Conservation (phyloP, 306 rosid species). For the Trichosanthes truncata region DNA sequence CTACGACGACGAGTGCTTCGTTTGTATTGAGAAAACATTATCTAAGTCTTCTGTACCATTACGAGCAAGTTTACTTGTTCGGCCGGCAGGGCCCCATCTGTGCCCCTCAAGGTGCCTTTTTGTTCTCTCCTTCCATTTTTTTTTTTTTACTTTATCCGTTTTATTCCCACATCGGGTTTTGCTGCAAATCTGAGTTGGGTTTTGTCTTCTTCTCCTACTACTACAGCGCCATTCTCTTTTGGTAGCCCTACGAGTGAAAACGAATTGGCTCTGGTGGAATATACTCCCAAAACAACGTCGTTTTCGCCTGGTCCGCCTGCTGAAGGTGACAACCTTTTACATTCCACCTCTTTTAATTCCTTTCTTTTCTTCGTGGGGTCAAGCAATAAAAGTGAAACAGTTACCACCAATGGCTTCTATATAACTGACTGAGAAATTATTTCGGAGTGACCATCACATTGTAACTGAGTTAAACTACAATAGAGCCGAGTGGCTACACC, state of each 20-base stretch:
- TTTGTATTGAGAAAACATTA: conserved; percentile 85
- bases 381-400: not conserved
- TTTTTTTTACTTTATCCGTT: not conserved
- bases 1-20: conserved; percentile 92
- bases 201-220: not conserved
- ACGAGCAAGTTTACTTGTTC: conserved; percentile 78
- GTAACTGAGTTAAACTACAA: not conserved
- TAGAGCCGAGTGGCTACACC: not conserved
- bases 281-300: conserved; percentile 40
- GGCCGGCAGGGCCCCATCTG: conserved; percentile 48
- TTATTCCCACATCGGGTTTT: not conserved
- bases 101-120: conserved; percentile 43
- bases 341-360: not conserved
- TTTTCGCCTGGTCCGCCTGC: conserved; percentile 21
- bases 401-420: conserved; percentile 2
- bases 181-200: not conserved
- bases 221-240: conserved; percentile 40
- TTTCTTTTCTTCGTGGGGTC: conserved; percentile 1
- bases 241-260: conserved; percentile 45
- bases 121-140: not conserved
- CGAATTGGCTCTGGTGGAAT: conserved; percentile 63
- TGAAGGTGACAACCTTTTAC: conserved; percentile 34
- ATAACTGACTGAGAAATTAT: not conserved
- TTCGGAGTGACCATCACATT: not conserved
- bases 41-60: conserved; percentile 66